These are phyloP conservation scores for Lachancea lanzarotensis DNA, from an alignment of 805 yeast species.

Conservation along the genomic window DNA sequence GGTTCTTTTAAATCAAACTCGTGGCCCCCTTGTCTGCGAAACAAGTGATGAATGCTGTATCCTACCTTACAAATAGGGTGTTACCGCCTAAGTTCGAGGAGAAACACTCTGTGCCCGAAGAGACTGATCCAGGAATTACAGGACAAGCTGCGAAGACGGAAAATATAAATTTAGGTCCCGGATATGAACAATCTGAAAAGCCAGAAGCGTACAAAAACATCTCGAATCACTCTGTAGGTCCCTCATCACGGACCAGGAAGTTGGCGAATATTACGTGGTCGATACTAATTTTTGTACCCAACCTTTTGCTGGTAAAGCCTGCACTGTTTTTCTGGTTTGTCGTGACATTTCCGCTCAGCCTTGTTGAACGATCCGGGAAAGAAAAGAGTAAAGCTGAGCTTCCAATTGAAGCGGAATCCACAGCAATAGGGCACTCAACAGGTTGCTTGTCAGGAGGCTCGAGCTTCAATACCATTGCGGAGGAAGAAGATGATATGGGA, in stretches of 20 bases:
- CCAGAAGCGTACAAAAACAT: neutral
- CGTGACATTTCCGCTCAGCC: conserved; percentile 49
- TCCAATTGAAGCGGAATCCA: neutral
- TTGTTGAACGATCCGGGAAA: conserved; percentile 28
- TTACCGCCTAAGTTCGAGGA: conserved; percentile 7
- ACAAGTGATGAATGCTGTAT: conserved; percentile 10
- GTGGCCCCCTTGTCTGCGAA: neutral
- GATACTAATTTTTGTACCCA: conserved; percentile 42
- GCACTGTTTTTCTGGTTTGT: conserved; percentile 42
- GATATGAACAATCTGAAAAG: neutral
- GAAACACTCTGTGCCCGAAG: neutral
- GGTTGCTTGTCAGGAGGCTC: neutral
- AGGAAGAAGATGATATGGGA: conserved; percentile 25
- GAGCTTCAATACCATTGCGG: conserved; percentile 5
- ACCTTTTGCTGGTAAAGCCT: conserved; percentile 48
- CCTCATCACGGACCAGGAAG: neutral
- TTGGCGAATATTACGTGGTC: conserved; percentile 18
- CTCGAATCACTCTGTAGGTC: neutral
- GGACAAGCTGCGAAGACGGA: neutral
- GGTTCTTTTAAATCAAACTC: neutral
- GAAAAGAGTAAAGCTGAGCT: conserved; percentile 1
- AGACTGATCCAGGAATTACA: neutral
- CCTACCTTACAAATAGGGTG: conserved; percentile 9
- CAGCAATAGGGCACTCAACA: neutral
- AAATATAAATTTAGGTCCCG: neutral